Percentiles rank a stretch among this genome's conserved stretches.
phyloP scores from a whole-genome alignment of 2,329 filamentous ascomycete species.

The Proliferodiscus dingleyae region DNA sequence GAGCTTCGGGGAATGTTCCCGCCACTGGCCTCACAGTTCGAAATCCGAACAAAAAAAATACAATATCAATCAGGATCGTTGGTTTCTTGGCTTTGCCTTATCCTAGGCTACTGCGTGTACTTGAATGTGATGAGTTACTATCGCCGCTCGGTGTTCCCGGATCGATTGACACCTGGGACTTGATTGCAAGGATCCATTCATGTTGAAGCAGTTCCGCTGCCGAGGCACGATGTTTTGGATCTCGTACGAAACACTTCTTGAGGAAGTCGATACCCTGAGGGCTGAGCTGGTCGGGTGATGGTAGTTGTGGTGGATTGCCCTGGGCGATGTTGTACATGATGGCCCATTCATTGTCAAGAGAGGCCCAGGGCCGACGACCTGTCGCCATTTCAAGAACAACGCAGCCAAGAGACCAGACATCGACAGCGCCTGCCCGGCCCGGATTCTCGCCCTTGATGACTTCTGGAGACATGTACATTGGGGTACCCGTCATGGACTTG shows the following conservation, averaged over 20 bases:
- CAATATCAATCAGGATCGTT: background rate
- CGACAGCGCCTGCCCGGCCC: conserved; percentile 78
- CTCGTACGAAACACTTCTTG: conserved; percentile 76
- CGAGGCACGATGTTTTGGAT: conserved; percentile 72
- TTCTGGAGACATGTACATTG: conserved; percentile 99
- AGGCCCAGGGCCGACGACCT: conserved; percentile 88
- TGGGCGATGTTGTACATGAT: conserved; percentile 99
- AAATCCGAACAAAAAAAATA: background rate
- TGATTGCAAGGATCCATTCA: conserved; percentile 75
- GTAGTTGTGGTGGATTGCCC: conserved; percentile 85
- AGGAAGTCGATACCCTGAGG: conserved; percentile 83
- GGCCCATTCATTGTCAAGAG: conserved; percentile 97
- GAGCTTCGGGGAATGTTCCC: conserved; percentile 2
- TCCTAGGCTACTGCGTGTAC: conserved; percentile 23
- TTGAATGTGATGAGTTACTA: conserved; percentile 23
- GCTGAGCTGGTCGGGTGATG: conserved; percentile 77
- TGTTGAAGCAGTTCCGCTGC: conserved; percentile 90
- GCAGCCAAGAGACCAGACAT: conserved; percentile 95
- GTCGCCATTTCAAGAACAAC: conserved; percentile 98
- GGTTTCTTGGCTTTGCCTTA: conserved; percentile 5
- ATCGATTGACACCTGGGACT: conserved; percentile 57
- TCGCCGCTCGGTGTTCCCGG: conserved; percentile 57
- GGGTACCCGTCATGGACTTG: conserved; percentile 93
- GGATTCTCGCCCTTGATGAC: conserved; percentile 87
- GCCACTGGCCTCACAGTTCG: background rate